Percentiles rank a stretch among this genome's conserved stretches.
Conservation (phyloP, 495 filamentous ascomycete genomes). For the Penicillium subrubescens region DNA sequence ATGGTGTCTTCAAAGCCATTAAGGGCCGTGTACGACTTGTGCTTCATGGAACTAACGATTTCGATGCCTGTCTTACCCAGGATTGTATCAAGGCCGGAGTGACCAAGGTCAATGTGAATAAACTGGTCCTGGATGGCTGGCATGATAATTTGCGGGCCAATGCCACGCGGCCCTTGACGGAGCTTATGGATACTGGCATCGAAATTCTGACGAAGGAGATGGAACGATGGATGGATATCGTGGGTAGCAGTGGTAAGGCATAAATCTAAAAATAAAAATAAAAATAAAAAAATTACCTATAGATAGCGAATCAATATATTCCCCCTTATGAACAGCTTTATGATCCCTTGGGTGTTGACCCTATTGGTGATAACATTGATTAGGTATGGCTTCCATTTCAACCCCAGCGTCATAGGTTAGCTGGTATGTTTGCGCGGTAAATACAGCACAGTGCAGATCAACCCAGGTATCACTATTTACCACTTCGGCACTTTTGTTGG, state of each 20-base stretch:
- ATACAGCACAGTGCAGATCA: too few relatives aligned
- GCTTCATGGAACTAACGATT: conserved; percentile 71
- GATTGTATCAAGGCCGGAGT: conserved; percentile 64
- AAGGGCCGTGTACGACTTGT: conserved; percentile 61
- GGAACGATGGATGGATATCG: conserved; percentile 66
- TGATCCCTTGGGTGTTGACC: too few relatives aligned
- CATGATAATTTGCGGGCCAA: conserved; percentile 59
- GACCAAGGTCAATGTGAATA: conserved; percentile 73
- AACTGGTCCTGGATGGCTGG: conserved; percentile 66
- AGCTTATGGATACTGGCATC: conserved; percentile 66
- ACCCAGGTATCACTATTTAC: too few relatives aligned
- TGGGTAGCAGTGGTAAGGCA: conserved; percentile 63
- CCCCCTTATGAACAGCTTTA: too few relatives aligned
- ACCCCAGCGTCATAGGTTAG: too few relatives aligned
- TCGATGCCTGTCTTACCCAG: conserved; percentile 57
- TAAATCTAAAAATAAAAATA: too few relatives aligned
- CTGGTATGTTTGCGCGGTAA: too few relatives aligned
- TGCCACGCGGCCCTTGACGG: conserved; percentile 61
- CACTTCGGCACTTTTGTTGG: too few relatives aligned
- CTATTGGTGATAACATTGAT: too few relatives aligned
- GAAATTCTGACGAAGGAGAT: conserved; percentile 61
- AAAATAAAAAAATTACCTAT: too few relatives aligned
- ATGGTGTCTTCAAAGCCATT: conserved; percentile 19
- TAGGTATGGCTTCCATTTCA: too few relatives aligned
- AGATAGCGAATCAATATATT: too few relatives aligned